phyloP scores from a whole-genome alignment of 2,329 filamentous ascomycete genomes.

The Colletotrichum sp. region DNA sequence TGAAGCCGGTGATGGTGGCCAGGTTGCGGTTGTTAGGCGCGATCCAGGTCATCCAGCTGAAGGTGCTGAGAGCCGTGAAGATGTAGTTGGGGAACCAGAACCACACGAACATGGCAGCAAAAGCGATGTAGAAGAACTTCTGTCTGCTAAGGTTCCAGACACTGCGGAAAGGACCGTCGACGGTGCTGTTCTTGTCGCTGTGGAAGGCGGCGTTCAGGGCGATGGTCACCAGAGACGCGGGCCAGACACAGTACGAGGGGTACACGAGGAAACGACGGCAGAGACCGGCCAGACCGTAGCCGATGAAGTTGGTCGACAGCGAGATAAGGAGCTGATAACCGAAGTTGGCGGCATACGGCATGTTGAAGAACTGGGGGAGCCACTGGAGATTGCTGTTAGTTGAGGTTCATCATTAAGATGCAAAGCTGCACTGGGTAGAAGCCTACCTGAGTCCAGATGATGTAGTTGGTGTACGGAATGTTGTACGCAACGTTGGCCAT shows the following conservation, averaged over 20 bases:
- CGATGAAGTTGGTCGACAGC: constrained; percentile 52
- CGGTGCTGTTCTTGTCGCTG: constrained; percentile 32
- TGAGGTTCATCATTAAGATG: neutral
- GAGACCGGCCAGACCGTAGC: constrained; percentile 50
- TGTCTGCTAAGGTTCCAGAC: constrained; percentile 41
- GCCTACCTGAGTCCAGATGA: constrained; percentile 46
- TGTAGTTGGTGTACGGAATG: constrained; percentile 47
- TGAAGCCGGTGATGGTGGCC: constrained; percentile 30
- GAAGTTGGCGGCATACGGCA: constrained; percentile 45
- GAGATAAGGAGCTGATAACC: constrained; percentile 49
- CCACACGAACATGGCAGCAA: constrained; percentile 49
- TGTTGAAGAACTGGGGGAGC: constrained; percentile 47
- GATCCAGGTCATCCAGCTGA: constrained; percentile 55
- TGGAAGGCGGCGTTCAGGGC: constrained; percentile 48
- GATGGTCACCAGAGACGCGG: constrained; percentile 48
- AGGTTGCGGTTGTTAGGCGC: constrained; percentile 37
- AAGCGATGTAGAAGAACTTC: constrained; percentile 45
- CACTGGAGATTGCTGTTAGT: neutral
- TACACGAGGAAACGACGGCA: constrained; percentile 50
- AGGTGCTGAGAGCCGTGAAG: constrained; percentile 45
- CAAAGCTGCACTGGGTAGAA: neutral
- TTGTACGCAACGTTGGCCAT: constrained; percentile 57
- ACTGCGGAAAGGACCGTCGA: constrained; percentile 35
- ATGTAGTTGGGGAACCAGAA: constrained; percentile 55
- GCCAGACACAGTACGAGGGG: constrained; percentile 52